Conservation (phyloP, 805 yeast genomes). For the Ogataea haglerorum region DNA sequence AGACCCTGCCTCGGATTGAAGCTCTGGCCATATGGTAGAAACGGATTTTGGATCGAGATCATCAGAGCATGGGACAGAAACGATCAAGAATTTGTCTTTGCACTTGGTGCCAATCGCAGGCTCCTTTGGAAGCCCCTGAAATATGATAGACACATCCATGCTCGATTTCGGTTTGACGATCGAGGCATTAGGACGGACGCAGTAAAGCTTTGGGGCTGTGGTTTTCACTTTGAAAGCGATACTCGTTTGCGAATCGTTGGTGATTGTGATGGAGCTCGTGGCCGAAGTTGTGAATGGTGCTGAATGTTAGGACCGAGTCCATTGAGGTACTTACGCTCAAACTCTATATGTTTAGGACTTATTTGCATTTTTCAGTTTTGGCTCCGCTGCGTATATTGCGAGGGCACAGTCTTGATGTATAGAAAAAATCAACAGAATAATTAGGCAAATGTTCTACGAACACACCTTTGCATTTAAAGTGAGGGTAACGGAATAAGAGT, state of each 20-base stretch:
- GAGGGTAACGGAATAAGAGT: constrained; percentile 11
- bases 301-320: constrained; percentile 21
- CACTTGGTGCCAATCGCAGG: constrained; percentile 73
- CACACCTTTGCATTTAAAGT: constrained; percentile 9
- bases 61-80: constrained; percentile 72
- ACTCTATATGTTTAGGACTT: constrained; percentile 69
- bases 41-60: constrained; percentile 53
- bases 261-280: constrained; percentile 56
- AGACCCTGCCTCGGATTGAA: constrained; percentile 52
- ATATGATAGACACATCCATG: constrained; percentile 73
- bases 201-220: constrained; percentile 92
- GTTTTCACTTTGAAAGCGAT: constrained; percentile 95
- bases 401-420: constrained; percentile 5
- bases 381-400: constrained; percentile 4
- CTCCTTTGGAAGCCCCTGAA: constrained; percentile 77
- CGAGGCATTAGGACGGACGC: constrained; percentile 95
- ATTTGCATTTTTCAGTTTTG: constrained; percentile 52
- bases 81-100: constrained; percentile 89
- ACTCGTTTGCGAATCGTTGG: constrained; percentile 52
- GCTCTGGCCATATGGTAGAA: constrained; percentile 70
- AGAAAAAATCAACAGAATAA: constrained; percentile 11
- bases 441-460: constrained; percentile 12
- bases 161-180: constrained; percentile 70
- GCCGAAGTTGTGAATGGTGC: constrained; percentile 76
- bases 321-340: constrained; percentile 58